These are phyloP conservation scores for Acer campestre DNA, from an alignment of 345 rosid genomes.

Conservation along the genomic window DNA sequence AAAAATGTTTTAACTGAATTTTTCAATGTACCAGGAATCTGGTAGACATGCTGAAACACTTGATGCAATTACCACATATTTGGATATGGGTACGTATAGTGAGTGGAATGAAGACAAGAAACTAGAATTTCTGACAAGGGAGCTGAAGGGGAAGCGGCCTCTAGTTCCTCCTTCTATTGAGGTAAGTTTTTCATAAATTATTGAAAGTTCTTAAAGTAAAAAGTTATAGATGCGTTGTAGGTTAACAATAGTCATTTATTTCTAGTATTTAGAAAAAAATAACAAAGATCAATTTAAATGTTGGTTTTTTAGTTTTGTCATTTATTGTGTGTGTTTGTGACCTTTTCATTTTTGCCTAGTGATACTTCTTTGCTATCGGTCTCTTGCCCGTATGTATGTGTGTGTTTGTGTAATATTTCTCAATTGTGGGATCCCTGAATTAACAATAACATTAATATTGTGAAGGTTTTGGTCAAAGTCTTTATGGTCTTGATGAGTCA, in stretches of 20 bases:
- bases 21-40: slow-evolving; percentile 67
- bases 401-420: neutral
- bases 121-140: slow-evolving; percentile 76
- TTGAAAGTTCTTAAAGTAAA: neutral
- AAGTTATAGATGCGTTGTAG: neutral
- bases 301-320: neutral
- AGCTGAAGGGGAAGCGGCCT: slow-evolving; percentile 93
- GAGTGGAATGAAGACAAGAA: slow-evolving; percentile 98
- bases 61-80: slow-evolving; percentile 77
- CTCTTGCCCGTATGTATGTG: neutral
- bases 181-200: slow-evolving; percentile 44
- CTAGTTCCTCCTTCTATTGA: slow-evolving; percentile 79
- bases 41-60: slow-evolving; percentile 84
- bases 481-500: neutral
- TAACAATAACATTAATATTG: neutral
- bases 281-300: neutral
- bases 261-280: neutral
- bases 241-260: neutral
- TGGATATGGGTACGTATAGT: slow-evolving; percentile 93
- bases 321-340: neutral
- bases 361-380: neutral
- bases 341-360: neutral
- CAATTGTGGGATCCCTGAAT: neutral
- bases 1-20: slow-evolving; percentile 17
- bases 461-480: neutral